Percentiles rank a stretch among this genome's conserved stretches.
Conservation (phyloP, 345 rosid species). For the Clarkia xantiana region DNA sequence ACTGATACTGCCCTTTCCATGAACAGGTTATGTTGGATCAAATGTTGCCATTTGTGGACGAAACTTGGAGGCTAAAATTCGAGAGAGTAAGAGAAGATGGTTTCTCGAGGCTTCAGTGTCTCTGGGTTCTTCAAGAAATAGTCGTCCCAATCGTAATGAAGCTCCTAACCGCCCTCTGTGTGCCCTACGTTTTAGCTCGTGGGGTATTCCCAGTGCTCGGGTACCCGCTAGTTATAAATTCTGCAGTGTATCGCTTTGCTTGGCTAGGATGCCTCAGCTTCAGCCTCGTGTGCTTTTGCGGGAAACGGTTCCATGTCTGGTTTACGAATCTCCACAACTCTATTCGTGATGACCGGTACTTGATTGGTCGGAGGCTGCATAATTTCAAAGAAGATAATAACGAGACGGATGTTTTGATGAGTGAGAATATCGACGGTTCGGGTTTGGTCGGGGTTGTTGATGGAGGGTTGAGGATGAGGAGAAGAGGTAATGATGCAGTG, state of each 20-base stretch:
- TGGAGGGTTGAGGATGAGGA: constrained; percentile 60
- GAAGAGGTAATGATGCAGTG: constrained; percentile 13
- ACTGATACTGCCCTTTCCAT: not conserved
- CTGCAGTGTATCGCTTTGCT: constrained; percentile 89
- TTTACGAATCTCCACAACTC: constrained; percentile 98
- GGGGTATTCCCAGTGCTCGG: constrained; percentile 91
- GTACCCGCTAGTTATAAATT: constrained; percentile 80
- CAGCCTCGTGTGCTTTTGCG: constrained; percentile 63
- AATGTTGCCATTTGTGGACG: constrained; percentile 93
- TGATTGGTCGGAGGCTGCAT: constrained; percentile 87
- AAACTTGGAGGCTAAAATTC: constrained; percentile 80
- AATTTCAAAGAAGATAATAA: constrained; percentile 57
- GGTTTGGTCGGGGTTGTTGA: constrained; percentile 23
- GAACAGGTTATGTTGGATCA: constrained; percentile 90
- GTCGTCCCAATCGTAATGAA: constrained; percentile 88
- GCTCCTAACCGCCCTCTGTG: constrained; percentile 86
- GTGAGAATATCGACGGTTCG: constrained; percentile 9
- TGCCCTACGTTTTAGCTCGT: constrained; percentile 80
- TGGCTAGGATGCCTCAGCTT: constrained; percentile 91
- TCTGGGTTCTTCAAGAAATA: constrained; percentile 86
- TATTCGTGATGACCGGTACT: constrained; percentile 89
- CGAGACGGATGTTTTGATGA: constrained; percentile 14
- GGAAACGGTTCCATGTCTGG: constrained; percentile 82
- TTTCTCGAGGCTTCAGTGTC: constrained; percentile 79
- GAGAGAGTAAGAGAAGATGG: constrained; percentile 96